Evolutionary conservation across 495 filamentous ascomycete species (phyloP), one percentile per base, ranked within the genome.

Genomic region (Neurospora sp.): DNA sequence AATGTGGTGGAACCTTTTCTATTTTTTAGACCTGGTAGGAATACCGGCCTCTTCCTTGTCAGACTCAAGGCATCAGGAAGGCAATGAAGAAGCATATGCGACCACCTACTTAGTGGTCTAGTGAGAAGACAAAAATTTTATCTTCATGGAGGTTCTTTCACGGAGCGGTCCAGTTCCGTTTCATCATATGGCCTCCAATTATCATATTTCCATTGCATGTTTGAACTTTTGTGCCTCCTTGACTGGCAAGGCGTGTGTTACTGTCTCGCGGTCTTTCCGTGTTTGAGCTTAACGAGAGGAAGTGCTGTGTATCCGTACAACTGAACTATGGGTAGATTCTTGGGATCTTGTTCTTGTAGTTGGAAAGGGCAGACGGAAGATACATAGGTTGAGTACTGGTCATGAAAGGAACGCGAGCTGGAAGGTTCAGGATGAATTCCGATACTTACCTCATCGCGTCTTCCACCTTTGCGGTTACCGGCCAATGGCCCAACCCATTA

Each of bases 131-230:
- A 16, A 40, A 40, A 14, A 41, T 1, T 41, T 41, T 1, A 41
- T 44, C 16, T 9, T 44, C 3, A 44, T 44, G 18, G 18, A 9
- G 18, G 0, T 44, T n/a, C 42, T 1, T 44, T 0, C 14, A 41
- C 40, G 5, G 0, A 16, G 40, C 18, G 42, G 18, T 7, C 6
- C 6, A 44, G 0, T 44, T 44, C 0, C 7, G 42, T 9, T n/a
- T n/a, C 42, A 4, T 46, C 0, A n/a, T n/a, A 16, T 6, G 14
- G 12, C 16, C 3, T n/a, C 7, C 42, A 4, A 9, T 44, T 44
- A 44, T 0, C 2, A n/a, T n/a, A 18, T 3, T 3, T n/a, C 0
- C 6, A 9, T n/a, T n/a, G 16, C 16, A 6, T 3, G 2, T 1
- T 44, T 9, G 18, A n/a, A 18, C 18, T 44, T n/a, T 20, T 46